Evolutionary conservation across 768 basidiomycete species (phyloP), one percentile per base, ranked within the genome.

Genomic region (Phaeotremella skinneri): DNA sequence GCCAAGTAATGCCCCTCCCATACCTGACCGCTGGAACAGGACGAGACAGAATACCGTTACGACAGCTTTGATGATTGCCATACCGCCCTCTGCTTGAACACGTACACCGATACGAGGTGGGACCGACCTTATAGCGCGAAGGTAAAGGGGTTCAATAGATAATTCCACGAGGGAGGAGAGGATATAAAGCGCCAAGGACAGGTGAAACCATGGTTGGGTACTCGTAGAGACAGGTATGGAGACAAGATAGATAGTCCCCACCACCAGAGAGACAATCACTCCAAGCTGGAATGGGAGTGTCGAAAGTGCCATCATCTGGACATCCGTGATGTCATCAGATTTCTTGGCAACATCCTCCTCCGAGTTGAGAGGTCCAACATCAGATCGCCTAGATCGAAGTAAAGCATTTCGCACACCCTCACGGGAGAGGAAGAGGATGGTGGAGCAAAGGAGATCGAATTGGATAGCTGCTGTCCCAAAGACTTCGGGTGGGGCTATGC

Each of bases 391-490:
- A 27, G 58, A 39, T n/a, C 92, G 84, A 16, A 96, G 81, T 3
- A 96, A 82, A 4, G 89, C 85, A 73, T 87, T 90, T 39, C 96
- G 82, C 6, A 98, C 83, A 17, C 93, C 94, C 76, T 99, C 96
- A n/a, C 96, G 82, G 31, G 87, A 87, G 6, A 98, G 81, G 76
- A 98, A 97, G 43, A 98, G 81, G 68, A 93, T 89, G 11, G 91
- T 91, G 66, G 87, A 89, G 47, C 89, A 82, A 25, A 98, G 72
- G 26, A 97, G 83, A 74, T 98, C 96, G 76, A 98, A 91, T 69
- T 96, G 93, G 61, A 99, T 88, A 0, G 91, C 85, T 16, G 90
- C 91, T 0, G 89, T 91, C 9, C 94, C 82, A 72, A 90, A 93
- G 14, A 87, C 87, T 31, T 84, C 83, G 0, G 93, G 92, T 0